Conservation (phyloP, 768 basidiomycete species). For the Tylopilus sp. region DNA sequence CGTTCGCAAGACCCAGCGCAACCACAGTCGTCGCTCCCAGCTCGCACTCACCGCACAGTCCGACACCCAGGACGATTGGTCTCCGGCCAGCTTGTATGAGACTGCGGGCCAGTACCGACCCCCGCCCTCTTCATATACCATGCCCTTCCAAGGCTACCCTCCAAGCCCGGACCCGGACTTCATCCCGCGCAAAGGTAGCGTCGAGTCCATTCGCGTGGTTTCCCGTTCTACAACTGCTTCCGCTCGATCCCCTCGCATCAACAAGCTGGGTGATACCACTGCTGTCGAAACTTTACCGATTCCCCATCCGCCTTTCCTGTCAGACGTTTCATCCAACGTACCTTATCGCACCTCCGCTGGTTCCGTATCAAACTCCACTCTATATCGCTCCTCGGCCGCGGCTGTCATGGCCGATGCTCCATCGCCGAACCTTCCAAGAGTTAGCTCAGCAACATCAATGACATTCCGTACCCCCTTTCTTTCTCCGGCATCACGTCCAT, state of each 20-base stretch:
- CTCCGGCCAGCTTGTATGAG: slow-evolving; percentile 15
- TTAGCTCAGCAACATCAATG: slow-evolving; percentile 38
- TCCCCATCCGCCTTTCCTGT: slow-evolving; percentile 49
- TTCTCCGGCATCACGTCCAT: slow-evolving; percentile 64
- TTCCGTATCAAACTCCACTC: slow-evolving; percentile 23
- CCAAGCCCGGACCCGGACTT: slow-evolving; percentile 61
- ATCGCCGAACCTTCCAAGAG: slow-evolving; percentile 35
- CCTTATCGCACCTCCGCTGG: slow-evolving; percentile 38
- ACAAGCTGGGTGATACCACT: slow-evolving; percentile 13
- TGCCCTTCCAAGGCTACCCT: slow-evolving; percentile 59
- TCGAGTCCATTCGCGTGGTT: slow-evolving; percentile 35
- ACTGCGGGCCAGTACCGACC: slow-evolving; percentile 12
- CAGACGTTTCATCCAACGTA: slow-evolving; percentile 24
- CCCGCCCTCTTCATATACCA: slow-evolving; percentile 41
- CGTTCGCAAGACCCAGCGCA: slow-evolving; percentile 19
- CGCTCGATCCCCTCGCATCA: slow-evolving; percentile 20
- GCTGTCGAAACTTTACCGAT: slow-evolving; percentile 28
- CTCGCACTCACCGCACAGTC: slow-evolving; percentile 21
- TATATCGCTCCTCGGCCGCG: slow-evolving; percentile 31
- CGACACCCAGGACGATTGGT: slow-evolving; percentile 16
- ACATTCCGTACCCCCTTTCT: slow-evolving; percentile 67
- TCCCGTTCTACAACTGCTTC: slow-evolving; percentile 24
- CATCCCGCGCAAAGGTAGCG: slow-evolving; percentile 43
- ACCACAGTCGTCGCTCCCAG: slow-evolving; percentile 24
- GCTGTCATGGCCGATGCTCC: slow-evolving; percentile 14